Evolutionary conservation across 2,329 filamentous ascomycete species (phyloP), one percentile per base, ranked within the genome.

Genomic region (Fonsecaea multimorphosa): DNA sequence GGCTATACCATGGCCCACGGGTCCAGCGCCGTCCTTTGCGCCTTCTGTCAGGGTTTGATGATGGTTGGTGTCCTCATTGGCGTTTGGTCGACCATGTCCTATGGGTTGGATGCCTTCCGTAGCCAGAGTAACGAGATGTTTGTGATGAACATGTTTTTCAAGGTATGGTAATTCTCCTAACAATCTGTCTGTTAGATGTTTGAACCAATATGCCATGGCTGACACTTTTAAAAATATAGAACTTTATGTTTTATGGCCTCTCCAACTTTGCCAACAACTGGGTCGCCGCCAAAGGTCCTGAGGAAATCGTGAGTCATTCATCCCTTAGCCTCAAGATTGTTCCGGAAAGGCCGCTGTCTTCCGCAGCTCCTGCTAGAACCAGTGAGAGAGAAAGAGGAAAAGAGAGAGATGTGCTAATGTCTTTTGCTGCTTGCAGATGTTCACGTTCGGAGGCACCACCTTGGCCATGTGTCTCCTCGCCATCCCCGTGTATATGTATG

Each of bases 141-240:
- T 54, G 68, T 74, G 38, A 74, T 74, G 72, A 74, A 73, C 58
- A 74, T 74, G 72, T 57, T 74, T 22, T 73, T 73, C 69, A 72
- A 72, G 67, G 65, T 70, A 60, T 34, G 69, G 14, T 46, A 12
- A 16, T 16, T 19, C 3, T 51, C n/a, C 12, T n/a, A 5, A 55
- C 3, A 1, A 36, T 12, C 12, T 16, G 16, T 7, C 2, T 40
- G 31, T 5, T n/a, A n/a, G n/a, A n/a, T n/a, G n/a, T n/a, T n/a
- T n/a, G n/a, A n/a, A 8, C 29, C 29, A 31, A 31, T 31, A 31
- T 31, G 29, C 8, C 29, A 16, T 16, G 22, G n/a, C 36, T 62
- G 6, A 49, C 19, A 12, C 4, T 38, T n/a, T 12, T 36, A 29
- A 16, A 19, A 44, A 53, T 24, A 36, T 29, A 74, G 72, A 74